Conservation (phyloP, 495 filamentous ascomycete species). For the Hypoxylon fuscum region DNA sequence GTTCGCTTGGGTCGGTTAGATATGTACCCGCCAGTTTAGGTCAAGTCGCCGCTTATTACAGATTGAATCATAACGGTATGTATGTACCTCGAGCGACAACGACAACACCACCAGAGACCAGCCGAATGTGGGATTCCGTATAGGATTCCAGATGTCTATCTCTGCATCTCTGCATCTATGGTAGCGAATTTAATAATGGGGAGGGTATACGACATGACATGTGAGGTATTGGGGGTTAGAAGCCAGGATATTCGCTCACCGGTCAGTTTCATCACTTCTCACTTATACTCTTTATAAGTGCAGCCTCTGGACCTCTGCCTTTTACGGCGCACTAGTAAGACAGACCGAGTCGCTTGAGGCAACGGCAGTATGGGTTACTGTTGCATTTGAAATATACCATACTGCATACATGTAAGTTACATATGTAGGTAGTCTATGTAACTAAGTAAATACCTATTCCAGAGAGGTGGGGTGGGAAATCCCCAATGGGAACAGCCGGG, state of each 20-base stretch:
- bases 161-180: background rate
- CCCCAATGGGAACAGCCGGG: conserved; percentile 30
- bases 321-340: too few relatives aligned
- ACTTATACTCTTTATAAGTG: background rate
- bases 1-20: conserved; percentile 33
- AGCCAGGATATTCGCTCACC: conserved; percentile 23
- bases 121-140: conserved; percentile 11
- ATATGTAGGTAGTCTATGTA: conserved; percentile 1
- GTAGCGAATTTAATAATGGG: background rate
- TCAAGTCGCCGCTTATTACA: conserved; percentile 11
- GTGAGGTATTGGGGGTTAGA: background rate
- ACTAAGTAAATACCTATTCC: background rate
- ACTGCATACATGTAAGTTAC: too few relatives aligned
- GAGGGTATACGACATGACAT: background rate
- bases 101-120: conserved; percentile 5
- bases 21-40: conserved; percentile 17
- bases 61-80: conserved; percentile 11
- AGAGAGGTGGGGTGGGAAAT: conserved; percentile 19
- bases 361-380: conserved; percentile 22
- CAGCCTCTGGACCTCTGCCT: conserved; percentile 1
- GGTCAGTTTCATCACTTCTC: conserved; percentile 30
- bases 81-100: conserved; percentile 16
- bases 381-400: conserved; percentile 29
- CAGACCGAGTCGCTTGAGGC: background rate
- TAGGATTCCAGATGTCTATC: background rate